Conservation (phyloP, 768 basidiomycete genomes). For the Ramaria sp. region DNA sequence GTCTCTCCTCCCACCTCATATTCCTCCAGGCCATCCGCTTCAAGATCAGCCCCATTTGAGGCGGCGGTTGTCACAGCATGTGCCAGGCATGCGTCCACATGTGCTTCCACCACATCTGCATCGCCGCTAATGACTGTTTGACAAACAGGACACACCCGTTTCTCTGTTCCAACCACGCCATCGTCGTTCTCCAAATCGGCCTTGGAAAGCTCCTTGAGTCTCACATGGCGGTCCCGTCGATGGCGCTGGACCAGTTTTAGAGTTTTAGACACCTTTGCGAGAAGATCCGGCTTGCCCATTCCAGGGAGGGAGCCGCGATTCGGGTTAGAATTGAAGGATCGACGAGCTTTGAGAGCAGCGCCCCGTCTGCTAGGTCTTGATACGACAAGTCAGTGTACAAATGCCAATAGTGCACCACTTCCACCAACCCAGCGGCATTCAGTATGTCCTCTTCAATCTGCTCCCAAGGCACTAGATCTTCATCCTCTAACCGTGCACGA, state of each 20-base stretch:
- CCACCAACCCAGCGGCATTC: slow-evolving; percentile 1
- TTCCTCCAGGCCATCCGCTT: slow-evolving; percentile 24
- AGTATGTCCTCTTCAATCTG: slow-evolving; percentile 3
- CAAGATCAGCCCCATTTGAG: slow-evolving; percentile 9
- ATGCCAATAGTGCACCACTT: slow-evolving; percentile 23
- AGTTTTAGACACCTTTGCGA: slow-evolving; percentile 35
- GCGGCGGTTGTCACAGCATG: slow-evolving; percentile 28
- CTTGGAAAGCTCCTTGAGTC: slow-evolving; percentile 54
- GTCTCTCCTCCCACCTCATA: slow-evolving; percentile 37
- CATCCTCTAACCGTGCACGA: slow-evolving; percentile 2
- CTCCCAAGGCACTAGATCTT: slow-evolving; percentile 4
- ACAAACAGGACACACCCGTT: slow-evolving; percentile 65
- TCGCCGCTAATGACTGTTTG: slow-evolving; percentile 47
- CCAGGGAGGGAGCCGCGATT: slow-evolving; percentile 2
- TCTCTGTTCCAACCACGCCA: slow-evolving; percentile 13
- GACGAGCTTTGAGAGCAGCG: slow-evolving; percentile 35
- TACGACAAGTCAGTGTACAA: slow-evolving; percentile 14
- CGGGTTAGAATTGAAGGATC: slow-evolving; percentile 21
- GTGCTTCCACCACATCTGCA: slow-evolving; percentile 63
- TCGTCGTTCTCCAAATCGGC: slow-evolving; percentile 31
- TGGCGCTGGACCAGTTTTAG: slow-evolving; percentile 56
- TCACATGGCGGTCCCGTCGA: slow-evolving; percentile 57
- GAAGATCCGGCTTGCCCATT: slow-evolving; percentile 11
- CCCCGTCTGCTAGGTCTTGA: slow-evolving; percentile 26
- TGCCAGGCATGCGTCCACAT: slow-evolving; percentile 71